A percentile compares a stretch with the other conserved stretches of the same genome.
These are phyloP conservation scores for Hypoxylon lienhwacheense DNA, from an alignment of 495 filamentous ascomycete genomes.

Conservation along the genomic window DNA sequence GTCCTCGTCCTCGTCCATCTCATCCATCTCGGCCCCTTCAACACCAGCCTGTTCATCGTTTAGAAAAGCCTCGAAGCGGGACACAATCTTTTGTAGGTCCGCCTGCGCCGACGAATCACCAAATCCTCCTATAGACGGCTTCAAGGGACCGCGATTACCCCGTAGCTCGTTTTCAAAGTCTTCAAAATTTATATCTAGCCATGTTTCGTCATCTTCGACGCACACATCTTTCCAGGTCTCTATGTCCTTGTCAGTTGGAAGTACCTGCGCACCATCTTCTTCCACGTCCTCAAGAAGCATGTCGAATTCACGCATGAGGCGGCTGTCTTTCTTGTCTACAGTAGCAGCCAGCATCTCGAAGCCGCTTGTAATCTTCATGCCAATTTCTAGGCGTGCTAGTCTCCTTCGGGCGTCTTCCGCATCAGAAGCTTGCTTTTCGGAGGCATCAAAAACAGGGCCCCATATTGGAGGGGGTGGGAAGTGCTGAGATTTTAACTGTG, in stretches of 20 bases:
- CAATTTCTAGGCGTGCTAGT: slow-evolving; percentile 63
- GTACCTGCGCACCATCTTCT: slow-evolving; percentile 53
- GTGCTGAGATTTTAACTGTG: slow-evolving; percentile 88
- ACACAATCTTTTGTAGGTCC: slow-evolving; percentile 84
- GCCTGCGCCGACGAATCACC: slow-evolving; percentile 80
- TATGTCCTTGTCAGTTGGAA: slow-evolving; percentile 78
- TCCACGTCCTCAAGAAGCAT: slow-evolving; percentile 73
- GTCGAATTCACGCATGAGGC: slow-evolving; percentile 69
- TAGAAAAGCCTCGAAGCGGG: slow-evolving; percentile 87
- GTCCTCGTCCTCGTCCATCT: slow-evolving; percentile 70
- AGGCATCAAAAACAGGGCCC: slow-evolving; percentile 45
- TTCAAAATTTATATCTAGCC: slow-evolving; percentile 88
- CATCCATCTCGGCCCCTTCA: slow-evolving; percentile 77
- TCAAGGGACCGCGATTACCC: slow-evolving; percentile 25
- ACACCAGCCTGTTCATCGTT: slow-evolving; percentile 80
- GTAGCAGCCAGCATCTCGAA: slow-evolving; percentile 84
- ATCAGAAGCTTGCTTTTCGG: slow-evolving; percentile 11
- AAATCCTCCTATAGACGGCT: slow-evolving; percentile 53
- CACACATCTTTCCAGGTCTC: slow-evolving; percentile 61
- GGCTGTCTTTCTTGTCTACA: slow-evolving; percentile 64
- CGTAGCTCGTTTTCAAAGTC: slow-evolving; percentile 82
- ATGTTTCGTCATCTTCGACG: slow-evolving; percentile 78
- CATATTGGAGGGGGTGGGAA: slow-evolving; percentile 71
- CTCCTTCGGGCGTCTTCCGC: slow-evolving; percentile 38
- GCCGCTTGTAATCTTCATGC: slow-evolving; percentile 87